These are phyloP conservation scores for Amanita molliuscula DNA, from an alignment of 768 basidiomycete genomes.

Conservation along the genomic window DNA sequence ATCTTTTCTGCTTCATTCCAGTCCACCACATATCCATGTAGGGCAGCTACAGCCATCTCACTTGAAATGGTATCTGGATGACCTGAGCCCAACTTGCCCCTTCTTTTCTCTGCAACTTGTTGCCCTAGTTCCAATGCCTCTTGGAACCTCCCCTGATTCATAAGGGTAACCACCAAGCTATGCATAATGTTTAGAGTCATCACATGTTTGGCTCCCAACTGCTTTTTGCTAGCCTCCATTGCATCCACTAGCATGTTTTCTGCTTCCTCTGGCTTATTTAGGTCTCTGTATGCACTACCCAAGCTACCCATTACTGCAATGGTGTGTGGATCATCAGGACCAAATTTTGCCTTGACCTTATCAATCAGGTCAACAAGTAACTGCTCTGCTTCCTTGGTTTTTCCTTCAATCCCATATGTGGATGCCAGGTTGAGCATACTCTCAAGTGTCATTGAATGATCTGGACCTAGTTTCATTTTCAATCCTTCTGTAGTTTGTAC, in stretches of 20 bases:
- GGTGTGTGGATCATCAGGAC: slow-evolving; percentile 7
- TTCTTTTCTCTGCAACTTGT: background rate
- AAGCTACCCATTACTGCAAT: background rate
- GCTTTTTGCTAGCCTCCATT: background rate
- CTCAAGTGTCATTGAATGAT: slow-evolving; percentile 3
- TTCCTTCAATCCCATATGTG: slow-evolving; percentile 2
- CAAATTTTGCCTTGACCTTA: background rate
- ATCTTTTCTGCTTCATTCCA: slow-evolving; percentile 7
- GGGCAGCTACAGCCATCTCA: slow-evolving; percentile 1
- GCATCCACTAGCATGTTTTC: slow-evolving; percentile 1
- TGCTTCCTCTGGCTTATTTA: background rate
- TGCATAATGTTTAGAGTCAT: slow-evolving; percentile 1
- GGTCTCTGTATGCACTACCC: slow-evolving; percentile 1
- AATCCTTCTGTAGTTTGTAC: background rate
- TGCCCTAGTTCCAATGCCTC: background rate
- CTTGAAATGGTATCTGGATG: background rate
- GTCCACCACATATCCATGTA: slow-evolving; percentile 2
- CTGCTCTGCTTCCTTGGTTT: slow-evolving; percentile 1
- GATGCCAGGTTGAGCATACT: slow-evolving; percentile 1
- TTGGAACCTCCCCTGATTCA: background rate
- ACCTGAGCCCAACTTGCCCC: background rate
- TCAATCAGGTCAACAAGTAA: slow-evolving; percentile 2
- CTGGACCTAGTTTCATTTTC: slow-evolving; percentile 2
- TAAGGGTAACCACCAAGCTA: background rate
- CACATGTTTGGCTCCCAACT: background rate